Base-by-base conservation (phyloP, 805 yeast genomes). In the Grigorovia humatica region DNA sequence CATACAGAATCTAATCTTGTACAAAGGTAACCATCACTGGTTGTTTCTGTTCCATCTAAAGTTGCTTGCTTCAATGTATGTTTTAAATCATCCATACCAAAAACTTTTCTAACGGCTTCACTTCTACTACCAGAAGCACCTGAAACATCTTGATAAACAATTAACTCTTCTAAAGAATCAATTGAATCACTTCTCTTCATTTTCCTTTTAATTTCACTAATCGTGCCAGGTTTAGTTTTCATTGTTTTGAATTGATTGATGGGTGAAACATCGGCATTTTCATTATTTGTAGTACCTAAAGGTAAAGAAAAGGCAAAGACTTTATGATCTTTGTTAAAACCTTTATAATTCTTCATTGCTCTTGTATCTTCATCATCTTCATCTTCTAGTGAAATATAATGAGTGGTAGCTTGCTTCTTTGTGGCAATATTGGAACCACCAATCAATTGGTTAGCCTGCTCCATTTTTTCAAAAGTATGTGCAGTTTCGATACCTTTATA, bases 121-220 rank as follows among this genome's bases (percentile, higher is more conserved):
- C 83, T 65, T 49, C 93, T 74, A 1, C 82, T 81, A 59, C 83
- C 82, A 52, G 82, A 90, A 38, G 80, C 73, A 6, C 81, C 81
- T 47, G 77, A 78, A 27, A 75, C 70, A 51, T 77, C 71, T 49
- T 70, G 73, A 64, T 78, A 87, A 35, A 78, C 69, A 12, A 70
- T 65, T 1, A 81, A 81, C 57, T 88, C 95, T 51, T 84, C 87
- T 4, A 77, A 42, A 0, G 88, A 82, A 44, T 77, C 70, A 30
- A 82, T 74, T 0, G 83, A 74, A 53, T 79, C 79, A 52, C 79
- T 83, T 41, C 84, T 71, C 48, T 72, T 69, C 40, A 70, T 48
- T 53, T 68, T 70, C 35, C 56, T 40, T 48, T 64, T 69, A n/a
- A 46, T 70, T 64, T 48, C 40, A 44, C 32, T n/a, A 9, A 40